A percentile compares a stretch with the other conserved stretches of the same genome.
phyloP scores from a whole-genome alignment of 768 basidiomycete species.

The Antrodiella citrinella region DNA sequence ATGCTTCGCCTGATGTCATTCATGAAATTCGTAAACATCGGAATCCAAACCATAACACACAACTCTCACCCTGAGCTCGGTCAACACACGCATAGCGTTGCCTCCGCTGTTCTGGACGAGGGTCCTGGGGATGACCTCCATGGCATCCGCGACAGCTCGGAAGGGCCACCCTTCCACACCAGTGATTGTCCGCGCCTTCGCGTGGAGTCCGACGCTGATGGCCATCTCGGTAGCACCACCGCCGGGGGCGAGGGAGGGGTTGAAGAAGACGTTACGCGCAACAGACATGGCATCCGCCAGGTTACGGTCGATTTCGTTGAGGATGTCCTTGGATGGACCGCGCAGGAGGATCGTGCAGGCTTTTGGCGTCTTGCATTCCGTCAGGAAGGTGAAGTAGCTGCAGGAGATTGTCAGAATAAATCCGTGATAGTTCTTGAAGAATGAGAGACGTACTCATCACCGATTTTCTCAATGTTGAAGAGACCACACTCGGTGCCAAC shows the following conservation, averaged over 20 bases:
- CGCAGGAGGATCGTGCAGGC: conserved; percentile 98
- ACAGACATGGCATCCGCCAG: conserved; percentile 97
- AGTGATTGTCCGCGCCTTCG: conserved; percentile 68
- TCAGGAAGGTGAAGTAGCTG: conserved; percentile 96
- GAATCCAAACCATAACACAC: conserved; percentile 1
- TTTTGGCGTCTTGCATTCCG: conserved; percentile 84
- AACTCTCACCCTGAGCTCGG: conserved; percentile 74
- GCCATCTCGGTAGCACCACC: conserved; percentile 99
- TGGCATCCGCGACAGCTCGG: conserved; percentile 87
- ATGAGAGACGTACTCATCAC: conserved; percentile 63
- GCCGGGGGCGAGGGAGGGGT: conserved; percentile 88
- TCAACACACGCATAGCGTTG: conserved; percentile 88
- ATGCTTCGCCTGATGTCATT: conserved; percentile 90
- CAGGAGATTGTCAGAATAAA: neutral
- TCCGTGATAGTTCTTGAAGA: conserved; percentile 1
- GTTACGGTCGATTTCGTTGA: conserved; percentile 98
- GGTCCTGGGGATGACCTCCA: conserved; percentile 96
- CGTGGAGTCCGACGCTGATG: conserved; percentile 78
- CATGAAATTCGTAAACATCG: too few species aligned
- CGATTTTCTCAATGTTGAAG: conserved; percentile 96
- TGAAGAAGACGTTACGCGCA: conserved; percentile 94
- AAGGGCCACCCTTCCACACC: conserved; percentile 91
- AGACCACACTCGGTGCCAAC: conserved; percentile 90
- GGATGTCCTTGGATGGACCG: conserved; percentile 95
- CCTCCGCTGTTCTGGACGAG: conserved; percentile 93